Percentiles rank a stretch among this genome's conserved stretches.
Conservation (phyloP, 169 alveolate genomes). For the Besnoitia besnoiti region DNA sequence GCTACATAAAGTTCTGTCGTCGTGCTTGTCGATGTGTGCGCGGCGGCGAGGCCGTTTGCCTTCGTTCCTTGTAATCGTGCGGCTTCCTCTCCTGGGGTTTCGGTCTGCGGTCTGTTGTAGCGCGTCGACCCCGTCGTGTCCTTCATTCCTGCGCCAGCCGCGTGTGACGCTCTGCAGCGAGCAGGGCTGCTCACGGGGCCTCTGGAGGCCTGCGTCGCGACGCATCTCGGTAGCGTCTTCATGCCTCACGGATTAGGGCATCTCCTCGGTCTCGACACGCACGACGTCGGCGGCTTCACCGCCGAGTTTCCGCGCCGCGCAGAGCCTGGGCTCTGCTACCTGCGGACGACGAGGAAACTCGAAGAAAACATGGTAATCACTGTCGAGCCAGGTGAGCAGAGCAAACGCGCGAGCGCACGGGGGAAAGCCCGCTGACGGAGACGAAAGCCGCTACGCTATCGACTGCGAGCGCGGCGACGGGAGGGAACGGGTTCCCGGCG, state of each 20-base stretch:
- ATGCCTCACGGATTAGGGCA: constrained; percentile 93
- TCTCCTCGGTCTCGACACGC: constrained; percentile 86
- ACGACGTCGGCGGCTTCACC: constrained; percentile 91
- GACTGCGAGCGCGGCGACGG: no score
- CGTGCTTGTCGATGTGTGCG: no score
- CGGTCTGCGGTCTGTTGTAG: no score
- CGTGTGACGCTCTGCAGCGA: no score
- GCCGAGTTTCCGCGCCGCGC: constrained; percentile 78
- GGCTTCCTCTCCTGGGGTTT: no score
- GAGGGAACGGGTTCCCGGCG: no score
- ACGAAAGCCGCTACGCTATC: no score
- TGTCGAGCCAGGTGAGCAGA: constrained; percentile 89
- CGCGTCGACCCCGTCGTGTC: background rate
- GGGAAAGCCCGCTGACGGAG: no score
- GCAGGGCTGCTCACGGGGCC: constrained; percentile 29
- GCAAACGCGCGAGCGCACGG: no score
- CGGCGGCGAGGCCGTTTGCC: no score
- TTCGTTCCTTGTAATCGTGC: no score
- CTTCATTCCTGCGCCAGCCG: background rate
- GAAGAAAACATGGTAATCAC: constrained; percentile 84
- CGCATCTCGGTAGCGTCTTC: constrained; percentile 84
- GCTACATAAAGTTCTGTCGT: no score
- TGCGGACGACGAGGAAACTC: constrained; percentile 84
- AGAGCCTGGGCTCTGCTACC: constrained; percentile 81
- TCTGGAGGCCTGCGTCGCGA: constrained; percentile 81